Base-by-base conservation (phyloP, 495 filamentous ascomycete genomes). In the Polyplosphaeria fusca region DNA sequence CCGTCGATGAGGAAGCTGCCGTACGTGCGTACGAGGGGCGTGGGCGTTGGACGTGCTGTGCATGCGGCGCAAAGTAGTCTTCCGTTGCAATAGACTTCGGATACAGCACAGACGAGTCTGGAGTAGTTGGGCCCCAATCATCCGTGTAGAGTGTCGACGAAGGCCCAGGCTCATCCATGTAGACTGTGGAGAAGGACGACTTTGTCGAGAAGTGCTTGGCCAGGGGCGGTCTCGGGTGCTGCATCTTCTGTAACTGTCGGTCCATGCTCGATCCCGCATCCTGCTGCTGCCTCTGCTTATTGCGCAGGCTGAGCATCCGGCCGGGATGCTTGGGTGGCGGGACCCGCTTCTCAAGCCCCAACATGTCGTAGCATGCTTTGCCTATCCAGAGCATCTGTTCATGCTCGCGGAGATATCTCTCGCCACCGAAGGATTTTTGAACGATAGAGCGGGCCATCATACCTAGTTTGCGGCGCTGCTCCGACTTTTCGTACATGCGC, bases 301-400 rank as follows among this genome's bases (percentile, higher is more conserved):
- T 42, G 39, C 46, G 47, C 18, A 58, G 24, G 9, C 46, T 51
- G n/a, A 62, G 43, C 59, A 62, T 62, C 18, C 64, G 56, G 2
- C 49, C 46, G 16, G 63, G 55, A 45, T 55, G 45, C 22, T 43
- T 46, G 7, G 52, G 61, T 20, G 52, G 52, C 22, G 48, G 44
- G 18, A 44, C 32, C 13, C 39, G 35, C 14, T 38, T 25, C 16
- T 54, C 51, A 3, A 65, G 26, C 4, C 52, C 63, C 1, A 55
- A 44, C 64, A 64, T 63, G 41, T 67, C 65, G 44, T 65, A 65
- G 30, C 26, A 52, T 0, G 62, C 40, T 50, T 83, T 83, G 28
- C 78, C 78, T 28, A 84, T 77, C 82, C 82, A 85, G 19, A 83
- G 77, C 82, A 84, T 84, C 65, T 86, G 83, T 65, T 86, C 83